phyloP scores from a whole-genome alignment of 2,329 filamentous ascomycete species.

The Fusarium sterilihyphosum region DNA sequence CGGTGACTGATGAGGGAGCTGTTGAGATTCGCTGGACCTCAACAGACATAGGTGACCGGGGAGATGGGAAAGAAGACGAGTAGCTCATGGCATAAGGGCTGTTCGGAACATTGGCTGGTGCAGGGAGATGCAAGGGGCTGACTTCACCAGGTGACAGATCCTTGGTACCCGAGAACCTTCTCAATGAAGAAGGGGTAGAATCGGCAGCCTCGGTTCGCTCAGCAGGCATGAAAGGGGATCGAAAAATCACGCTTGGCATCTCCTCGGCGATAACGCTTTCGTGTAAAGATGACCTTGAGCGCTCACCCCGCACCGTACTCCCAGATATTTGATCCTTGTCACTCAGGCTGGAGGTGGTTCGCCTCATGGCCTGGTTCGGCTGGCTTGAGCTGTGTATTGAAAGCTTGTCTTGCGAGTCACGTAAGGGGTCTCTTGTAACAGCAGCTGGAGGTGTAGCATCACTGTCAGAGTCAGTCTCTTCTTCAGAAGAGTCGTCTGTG shows the following conservation, averaged over 20 bases:
- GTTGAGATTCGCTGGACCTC: conserved; percentile 79
- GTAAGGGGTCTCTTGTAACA: conserved; percentile 32
- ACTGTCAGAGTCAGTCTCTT: conserved; percentile 58
- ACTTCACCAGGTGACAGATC: conserved; percentile 64
- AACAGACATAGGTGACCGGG: conserved; percentile 73
- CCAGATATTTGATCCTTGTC: conserved; percentile 46
- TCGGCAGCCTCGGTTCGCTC: conserved; percentile 49
- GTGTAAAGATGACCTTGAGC: conserved; percentile 60
- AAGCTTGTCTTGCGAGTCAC: conserved; percentile 36
- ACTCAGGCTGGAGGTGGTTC: conserved; percentile 59
- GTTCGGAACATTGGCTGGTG: conserved; percentile 59
- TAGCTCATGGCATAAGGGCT: conserved; percentile 73
- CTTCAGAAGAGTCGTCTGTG: conserved; percentile 54
- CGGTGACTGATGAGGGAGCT: conserved; percentile 76
- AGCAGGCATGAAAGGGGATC: conserved; percentile 50
- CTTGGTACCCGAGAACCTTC: conserved; percentile 52
- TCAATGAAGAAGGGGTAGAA: conserved; percentile 58
- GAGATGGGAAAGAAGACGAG: conserved; percentile 75
- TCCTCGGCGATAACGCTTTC: conserved; percentile 64
- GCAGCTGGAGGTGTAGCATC: conserved; percentile 49
- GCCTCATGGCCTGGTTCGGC: conserved; percentile 47
- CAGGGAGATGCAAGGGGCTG: conserved; percentile 56
- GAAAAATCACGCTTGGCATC: conserved; percentile 51
- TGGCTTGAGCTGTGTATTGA: conserved; percentile 37
- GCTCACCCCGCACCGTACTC: conserved; percentile 56